Conservation (phyloP, 1,284 basidiomycete genomes). For the Tilletia indica region DNA sequence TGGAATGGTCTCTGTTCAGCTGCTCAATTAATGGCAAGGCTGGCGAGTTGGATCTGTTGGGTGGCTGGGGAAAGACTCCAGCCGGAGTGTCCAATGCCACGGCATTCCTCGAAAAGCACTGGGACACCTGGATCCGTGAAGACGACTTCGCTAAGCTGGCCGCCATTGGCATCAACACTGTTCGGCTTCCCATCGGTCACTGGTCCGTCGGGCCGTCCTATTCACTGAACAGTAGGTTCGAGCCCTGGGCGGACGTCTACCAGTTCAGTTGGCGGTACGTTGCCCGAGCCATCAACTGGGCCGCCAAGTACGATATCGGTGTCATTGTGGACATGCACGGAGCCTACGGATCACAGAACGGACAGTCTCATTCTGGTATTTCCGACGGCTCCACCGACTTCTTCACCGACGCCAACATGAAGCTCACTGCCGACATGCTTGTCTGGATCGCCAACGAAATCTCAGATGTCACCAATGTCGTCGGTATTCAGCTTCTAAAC, state of each 20-base stretch:
- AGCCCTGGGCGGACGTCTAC: slow-evolving; percentile 65
- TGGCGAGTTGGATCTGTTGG: slow-evolving; percentile 60
- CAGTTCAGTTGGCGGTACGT: slow-evolving; percentile 65
- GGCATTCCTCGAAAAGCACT: slow-evolving; percentile 67
- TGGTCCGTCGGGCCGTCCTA: slow-evolving; percentile 57
- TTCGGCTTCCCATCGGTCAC: slow-evolving; percentile 56
- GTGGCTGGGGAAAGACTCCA: slow-evolving; percentile 63
- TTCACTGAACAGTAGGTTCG: slow-evolving; percentile 64
- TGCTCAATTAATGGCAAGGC: slow-evolving; percentile 64
- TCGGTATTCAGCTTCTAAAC: slow-evolving; percentile 73
- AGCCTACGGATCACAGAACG: slow-evolving; percentile 66
- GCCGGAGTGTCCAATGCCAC: slow-evolving; percentile 58
- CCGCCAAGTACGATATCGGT: slow-evolving; percentile 66
- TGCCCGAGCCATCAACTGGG: slow-evolving; percentile 68
- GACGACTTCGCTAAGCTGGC: slow-evolving; percentile 57
- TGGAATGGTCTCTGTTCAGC: slow-evolving; percentile 69
- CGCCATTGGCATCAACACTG: slow-evolving; percentile 55
- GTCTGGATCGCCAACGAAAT: slow-evolving; percentile 65
- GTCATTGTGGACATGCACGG: slow-evolving; percentile 76
- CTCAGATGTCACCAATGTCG: slow-evolving; percentile 68
- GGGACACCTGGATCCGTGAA: slow-evolving; percentile 60
- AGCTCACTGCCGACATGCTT: slow-evolving; percentile 66
- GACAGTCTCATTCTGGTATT: slow-evolving; percentile 72
- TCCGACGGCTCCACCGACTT: slow-evolving; percentile 66
- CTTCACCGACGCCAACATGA: slow-evolving; percentile 59